These are phyloP conservation scores for Boletus sp. DNA, from an alignment of 768 basidiomycete genomes.

Conservation along the genomic window DNA sequence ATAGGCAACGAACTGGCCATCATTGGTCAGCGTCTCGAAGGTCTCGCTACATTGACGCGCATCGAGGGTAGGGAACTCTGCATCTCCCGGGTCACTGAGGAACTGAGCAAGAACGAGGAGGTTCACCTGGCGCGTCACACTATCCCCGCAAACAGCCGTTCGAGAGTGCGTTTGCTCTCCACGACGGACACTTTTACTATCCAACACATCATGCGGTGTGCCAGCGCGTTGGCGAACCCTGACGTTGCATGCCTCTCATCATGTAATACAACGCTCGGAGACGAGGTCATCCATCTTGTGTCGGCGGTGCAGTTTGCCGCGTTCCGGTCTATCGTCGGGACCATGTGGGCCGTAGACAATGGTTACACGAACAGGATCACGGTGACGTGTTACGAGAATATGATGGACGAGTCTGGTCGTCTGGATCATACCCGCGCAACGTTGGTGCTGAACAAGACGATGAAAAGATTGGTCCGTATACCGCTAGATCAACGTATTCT, in stretches of 20 bases:
- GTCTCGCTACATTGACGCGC: neutral
- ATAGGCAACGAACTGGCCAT: neutral
- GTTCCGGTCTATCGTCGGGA: neutral
- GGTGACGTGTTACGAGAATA: neutral
- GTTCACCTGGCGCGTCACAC: neutral
- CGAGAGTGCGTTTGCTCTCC: too few species aligned
- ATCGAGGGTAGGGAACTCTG: neutral
- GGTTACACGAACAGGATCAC: neutral
- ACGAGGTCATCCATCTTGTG: constrained; percentile 1
- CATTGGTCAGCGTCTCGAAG: neutral
- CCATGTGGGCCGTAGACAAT: constrained; percentile 3
- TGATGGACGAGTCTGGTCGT: neutral
- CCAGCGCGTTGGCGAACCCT: neutral
- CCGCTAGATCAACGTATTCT: too few species aligned
- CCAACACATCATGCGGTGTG: neutral
- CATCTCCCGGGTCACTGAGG: neutral
- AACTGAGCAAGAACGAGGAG: constrained; percentile 5
- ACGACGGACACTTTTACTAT: too few species aligned
- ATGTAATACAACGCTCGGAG: constrained; percentile 6
- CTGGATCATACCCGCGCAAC: constrained; percentile 2
- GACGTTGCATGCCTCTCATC: constrained; percentile 25
- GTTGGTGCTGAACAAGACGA: neutral
- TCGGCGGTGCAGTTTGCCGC: neutral
- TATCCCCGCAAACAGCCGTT: neutral
- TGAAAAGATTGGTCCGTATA: too few species aligned